Conservation (phyloP, 148 eudicot species). For the Cornus florida region DNA sequence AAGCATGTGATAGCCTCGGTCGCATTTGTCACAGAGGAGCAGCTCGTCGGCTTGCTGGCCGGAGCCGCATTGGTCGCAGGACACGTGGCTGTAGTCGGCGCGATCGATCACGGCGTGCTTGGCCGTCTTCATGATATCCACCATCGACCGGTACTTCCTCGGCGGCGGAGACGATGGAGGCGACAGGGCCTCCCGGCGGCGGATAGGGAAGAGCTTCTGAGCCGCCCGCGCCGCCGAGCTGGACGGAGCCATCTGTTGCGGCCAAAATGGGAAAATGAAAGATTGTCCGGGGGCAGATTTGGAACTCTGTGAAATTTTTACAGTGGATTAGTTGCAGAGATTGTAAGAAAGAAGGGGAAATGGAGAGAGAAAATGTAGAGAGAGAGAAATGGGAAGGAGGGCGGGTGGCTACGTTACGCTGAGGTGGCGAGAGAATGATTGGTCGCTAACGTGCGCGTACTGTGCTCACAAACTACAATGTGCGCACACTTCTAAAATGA, state of each 20-base stretch:
- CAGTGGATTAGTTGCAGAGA: not conserved
- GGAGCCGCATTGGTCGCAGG: constrained; percentile 71
- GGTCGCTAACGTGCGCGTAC: not conserved
- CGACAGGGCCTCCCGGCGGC: not conserved
- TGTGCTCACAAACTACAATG: constrained; percentile 5
- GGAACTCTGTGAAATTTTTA: not conserved
- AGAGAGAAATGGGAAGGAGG: not conserved
- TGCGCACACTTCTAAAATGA: constrained; percentile 7
- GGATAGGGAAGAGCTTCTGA: constrained; percentile 2
- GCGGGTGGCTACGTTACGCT: constrained; percentile 9
- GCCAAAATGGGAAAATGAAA: not conserved
- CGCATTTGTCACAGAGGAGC: constrained; percentile 76
- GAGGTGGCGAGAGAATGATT: constrained; percentile 2
- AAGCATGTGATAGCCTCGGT: constrained; percentile 74
- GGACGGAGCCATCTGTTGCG: constrained; percentile 13
- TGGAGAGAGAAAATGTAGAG: not conserved
- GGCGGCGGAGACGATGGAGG: constrained; percentile 15
- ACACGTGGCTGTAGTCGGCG: constrained; percentile 35
- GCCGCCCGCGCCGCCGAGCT: constrained; percentile 24
- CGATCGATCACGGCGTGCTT: constrained; percentile 33
- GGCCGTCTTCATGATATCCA: constrained; percentile 45
- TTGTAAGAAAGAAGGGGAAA: not conserved
- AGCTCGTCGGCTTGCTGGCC: constrained; percentile 64
- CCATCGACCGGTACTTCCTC: constrained; percentile 44
- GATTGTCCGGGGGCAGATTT: not conserved